phyloP scores from a whole-genome alignment of 768 basidiomycete genomes.

The Rhizopogon salebrosus region DNA sequence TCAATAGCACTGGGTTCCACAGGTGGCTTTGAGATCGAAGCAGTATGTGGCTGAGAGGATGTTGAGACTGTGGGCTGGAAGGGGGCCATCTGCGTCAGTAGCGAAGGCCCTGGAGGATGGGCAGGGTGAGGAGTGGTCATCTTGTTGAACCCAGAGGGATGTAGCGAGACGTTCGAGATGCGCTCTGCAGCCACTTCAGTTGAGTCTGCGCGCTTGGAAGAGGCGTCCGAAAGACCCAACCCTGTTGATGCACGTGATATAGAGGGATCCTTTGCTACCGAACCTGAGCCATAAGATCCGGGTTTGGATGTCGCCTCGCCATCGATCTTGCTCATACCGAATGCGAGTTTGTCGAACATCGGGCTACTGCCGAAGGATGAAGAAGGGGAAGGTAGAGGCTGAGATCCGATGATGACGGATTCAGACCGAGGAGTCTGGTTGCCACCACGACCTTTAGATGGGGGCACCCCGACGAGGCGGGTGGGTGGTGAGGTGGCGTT shows the following conservation, averaged over 20 bases:
- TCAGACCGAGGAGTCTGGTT: conserved; percentile 93
- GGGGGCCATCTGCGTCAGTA: conserved; percentile 70
- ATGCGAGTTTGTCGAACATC: conserved; percentile 81
- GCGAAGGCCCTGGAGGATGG: conserved; percentile 54
- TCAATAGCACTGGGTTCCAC: conserved; percentile 13
- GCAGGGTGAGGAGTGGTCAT: conserved; percentile 31
- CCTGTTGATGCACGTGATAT: conserved; percentile 13
- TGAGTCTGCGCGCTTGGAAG: conserved; percentile 27
- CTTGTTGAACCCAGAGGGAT: conserved; percentile 33
- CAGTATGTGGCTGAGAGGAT: conserved; percentile 22
- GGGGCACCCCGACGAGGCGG: conserved; percentile 88
- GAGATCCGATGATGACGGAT: conserved; percentile 83
- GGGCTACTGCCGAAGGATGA: conserved; percentile 68
- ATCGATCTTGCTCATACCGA: conserved; percentile 91
- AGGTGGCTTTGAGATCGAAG: conserved; percentile 16
- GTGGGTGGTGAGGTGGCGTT: conserved; percentile 34
- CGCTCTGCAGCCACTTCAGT: conserved; percentile 44
- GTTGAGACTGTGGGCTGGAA: conserved; percentile 11
- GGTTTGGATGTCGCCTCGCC: conserved; percentile 33
- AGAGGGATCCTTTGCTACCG: conserved; percentile 18
- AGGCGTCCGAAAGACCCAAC: conserved; percentile 8
- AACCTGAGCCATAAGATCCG: conserved; percentile 24
- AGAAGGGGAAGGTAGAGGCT: conserved; percentile 85
- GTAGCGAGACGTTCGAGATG: conserved; percentile 44
- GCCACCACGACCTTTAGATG: conserved; percentile 87